Evolutionary conservation across 1,284 basidiomycete genomes (phyloP), one percentile per base, ranked within the genome.

Genomic region (Ceratobasidium sp.): DNA sequence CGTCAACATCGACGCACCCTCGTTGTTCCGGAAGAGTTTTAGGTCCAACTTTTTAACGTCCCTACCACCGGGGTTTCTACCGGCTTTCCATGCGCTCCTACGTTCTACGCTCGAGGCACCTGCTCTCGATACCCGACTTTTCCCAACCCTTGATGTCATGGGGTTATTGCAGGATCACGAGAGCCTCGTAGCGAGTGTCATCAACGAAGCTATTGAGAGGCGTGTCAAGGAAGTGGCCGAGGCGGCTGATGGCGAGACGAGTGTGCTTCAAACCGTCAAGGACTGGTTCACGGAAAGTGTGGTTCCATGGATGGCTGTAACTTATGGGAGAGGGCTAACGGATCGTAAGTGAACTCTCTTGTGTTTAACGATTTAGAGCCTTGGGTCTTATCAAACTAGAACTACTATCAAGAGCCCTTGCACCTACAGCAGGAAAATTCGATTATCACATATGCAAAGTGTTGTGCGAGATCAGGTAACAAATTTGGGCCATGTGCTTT

Each of bases 391-490:
- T 8, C 52, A 54, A n/a, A 54, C n/a, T 20, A 78, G 57, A 82
- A 77, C 55, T 71, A 57, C 50, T 68, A 4, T 87, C 89, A 67
- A 85, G 86, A 6, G 91, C 95, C 87, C 86, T 96, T 66, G 89
- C 93, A 81, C 93, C 94, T 2, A 92, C 97, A 41, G 94, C 94
- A 54, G 92, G 93, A 0, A 87, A 96, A 75, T 96, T 97, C 82
- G 96, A 97, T 81, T 96, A 96, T 81, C 94, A 96, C 81, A 90
- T 97, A 81, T 95, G 94, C 84, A 96, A 96, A 85, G 93, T 92
- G 0, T 86, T 98, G 52, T 95, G 93, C 81, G 93, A 96, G 82
- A 85, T 97, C 64, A 87, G 96, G 95, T 95, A 79, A 23, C n/a
- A 52, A 52, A 75, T 27, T 55, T 1, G 55, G 30, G 38, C 12